Conservation (phyloP, 192 early-diverging fungal genomes). For the Linnemannia hyalina region DNA sequence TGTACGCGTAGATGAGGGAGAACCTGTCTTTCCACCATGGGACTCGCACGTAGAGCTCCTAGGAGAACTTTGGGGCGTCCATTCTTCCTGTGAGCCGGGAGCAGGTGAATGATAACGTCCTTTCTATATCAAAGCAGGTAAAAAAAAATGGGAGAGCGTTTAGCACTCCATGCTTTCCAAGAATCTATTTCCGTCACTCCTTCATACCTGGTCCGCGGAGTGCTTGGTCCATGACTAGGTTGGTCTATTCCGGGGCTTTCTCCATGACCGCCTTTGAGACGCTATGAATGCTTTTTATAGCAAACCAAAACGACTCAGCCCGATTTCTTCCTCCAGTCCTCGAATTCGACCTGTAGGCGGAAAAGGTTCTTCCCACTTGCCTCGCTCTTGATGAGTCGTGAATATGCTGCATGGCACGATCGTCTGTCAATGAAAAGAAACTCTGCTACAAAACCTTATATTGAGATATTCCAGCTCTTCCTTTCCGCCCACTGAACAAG, state of each 20-base stretch:
- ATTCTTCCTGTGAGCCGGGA: background rate
- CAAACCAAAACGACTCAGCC: background rate
- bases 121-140: background rate
- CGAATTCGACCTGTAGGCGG: background rate
- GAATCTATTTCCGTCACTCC: background rate
- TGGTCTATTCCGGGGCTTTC: background rate
- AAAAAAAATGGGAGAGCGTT: background rate
- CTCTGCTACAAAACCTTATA: background rate
- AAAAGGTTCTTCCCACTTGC: too few relatives aligned
- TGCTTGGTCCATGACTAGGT: background rate
- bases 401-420: background rate
- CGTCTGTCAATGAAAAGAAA: background rate
- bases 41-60: background rate
- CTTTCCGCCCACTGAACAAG: too few relatives aligned
- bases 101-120: background rate
- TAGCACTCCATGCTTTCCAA: background rate
- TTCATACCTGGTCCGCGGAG: background rate
- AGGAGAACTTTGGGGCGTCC: background rate
- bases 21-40: background rate
- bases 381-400: too few relatives aligned
- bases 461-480: too few relatives aligned
- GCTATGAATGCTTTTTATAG: background rate
- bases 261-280: slow-evolving; percentile 5
- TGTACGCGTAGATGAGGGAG: too few relatives aligned
- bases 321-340: background rate